Conservation (phyloP, 2,329 filamentous ascomycete species). For the Phyllosticta capitalensis region DNA sequence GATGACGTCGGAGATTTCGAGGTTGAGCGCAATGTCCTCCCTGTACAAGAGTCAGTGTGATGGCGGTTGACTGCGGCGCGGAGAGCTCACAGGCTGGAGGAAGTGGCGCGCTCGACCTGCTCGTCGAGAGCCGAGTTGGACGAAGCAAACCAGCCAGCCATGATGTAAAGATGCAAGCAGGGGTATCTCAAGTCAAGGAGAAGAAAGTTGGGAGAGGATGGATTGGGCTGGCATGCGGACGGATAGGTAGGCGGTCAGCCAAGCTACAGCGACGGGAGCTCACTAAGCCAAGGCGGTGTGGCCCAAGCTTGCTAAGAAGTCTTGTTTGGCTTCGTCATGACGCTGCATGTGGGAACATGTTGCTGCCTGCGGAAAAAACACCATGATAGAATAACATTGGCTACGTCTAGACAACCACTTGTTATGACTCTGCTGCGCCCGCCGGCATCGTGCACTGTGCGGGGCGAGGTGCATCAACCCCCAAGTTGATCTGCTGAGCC, state of each 20-base stretch:
- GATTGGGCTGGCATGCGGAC: conserved; percentile 3
- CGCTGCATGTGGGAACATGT: neutral
- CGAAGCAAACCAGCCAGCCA: conserved; percentile 95
- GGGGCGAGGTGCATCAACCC: neutral
- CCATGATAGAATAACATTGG: neutral
- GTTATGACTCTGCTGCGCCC: neutral
- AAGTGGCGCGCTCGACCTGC: conserved; percentile 91
- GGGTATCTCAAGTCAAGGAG: neutral
- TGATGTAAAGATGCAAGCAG: conserved; percentile 31
- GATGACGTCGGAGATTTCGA: conserved; percentile 97
- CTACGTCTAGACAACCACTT: too few relatives aligned
- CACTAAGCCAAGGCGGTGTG: neutral
- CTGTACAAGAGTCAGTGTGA: conserved; percentile 37
- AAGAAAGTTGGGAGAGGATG: conserved; percentile 2
- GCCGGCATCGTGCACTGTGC: neutral
- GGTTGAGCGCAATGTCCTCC: conserved; percentile 92
- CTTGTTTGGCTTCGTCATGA: neutral
- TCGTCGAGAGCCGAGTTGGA: conserved; percentile 87
- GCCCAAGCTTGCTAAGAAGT: neutral
- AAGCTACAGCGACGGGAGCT: neutral
- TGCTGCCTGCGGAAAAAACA: neutral
- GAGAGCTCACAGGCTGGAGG: conserved; percentile 76
- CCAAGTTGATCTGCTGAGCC: neutral
- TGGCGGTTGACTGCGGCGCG: conserved; percentile 9
- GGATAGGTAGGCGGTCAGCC: neutral